Conservation (phyloP, 345 rosid species). For the Populus deltoides region DNA sequence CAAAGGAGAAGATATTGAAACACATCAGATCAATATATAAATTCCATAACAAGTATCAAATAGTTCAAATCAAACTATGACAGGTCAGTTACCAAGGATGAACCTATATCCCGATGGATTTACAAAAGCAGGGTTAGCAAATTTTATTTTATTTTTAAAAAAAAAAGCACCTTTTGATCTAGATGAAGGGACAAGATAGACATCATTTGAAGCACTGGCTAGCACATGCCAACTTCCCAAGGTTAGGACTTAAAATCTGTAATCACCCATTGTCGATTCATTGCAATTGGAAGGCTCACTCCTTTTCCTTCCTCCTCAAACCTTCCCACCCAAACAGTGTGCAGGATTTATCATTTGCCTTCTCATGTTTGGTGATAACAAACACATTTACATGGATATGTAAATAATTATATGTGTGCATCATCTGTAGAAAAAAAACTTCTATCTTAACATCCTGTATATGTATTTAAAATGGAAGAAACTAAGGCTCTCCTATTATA, state of each 20-base stretch:
- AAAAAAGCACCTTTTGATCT: not conserved
- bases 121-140: not conserved
- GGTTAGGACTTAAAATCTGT: not conserved
- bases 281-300: not conserved
- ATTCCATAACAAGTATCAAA: not conserved
- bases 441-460: too few species aligned
- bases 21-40: not conserved
- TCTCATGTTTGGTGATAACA: not conserved
- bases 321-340: not conserved
- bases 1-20: constrained; percentile 8
- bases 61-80: not conserved
- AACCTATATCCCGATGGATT: not conserved
- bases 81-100: not conserved
- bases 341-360: not conserved
- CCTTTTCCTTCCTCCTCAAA: not conserved
- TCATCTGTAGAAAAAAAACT: too few species aligned
- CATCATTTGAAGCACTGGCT: not conserved
- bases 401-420: not conserved
- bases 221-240: not conserved
- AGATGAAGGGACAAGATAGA: not conserved
- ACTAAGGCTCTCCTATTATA: not conserved
- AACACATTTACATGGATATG: not conserved
- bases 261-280: not conserved
- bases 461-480: not conserved
- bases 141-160: not conserved